phyloP scores from a whole-genome alignment of 2,329 filamentous ascomycete species.

The Microthyrium microscopicum region DNA sequence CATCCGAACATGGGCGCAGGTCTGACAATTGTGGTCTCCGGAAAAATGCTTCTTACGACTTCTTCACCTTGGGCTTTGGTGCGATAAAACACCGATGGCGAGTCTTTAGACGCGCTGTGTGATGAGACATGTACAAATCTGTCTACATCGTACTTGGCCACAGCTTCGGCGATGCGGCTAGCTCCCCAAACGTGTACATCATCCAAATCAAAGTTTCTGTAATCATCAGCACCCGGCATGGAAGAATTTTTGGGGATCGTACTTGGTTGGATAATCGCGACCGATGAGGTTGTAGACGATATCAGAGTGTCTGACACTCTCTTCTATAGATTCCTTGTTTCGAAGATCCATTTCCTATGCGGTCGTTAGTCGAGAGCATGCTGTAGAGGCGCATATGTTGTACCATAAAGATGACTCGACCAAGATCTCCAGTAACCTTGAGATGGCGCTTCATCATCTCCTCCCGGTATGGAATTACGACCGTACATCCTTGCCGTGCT shows the following conservation, averaged over 20 bases:
- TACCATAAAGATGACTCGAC: slow-evolving; percentile 74
- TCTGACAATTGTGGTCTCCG: slow-evolving; percentile 91
- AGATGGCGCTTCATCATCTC: slow-evolving; percentile 96
- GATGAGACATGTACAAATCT: slow-evolving; percentile 94
- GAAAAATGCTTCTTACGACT: slow-evolving; percentile 75
- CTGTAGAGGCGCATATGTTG: slow-evolving; percentile 11
- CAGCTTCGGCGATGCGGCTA: slow-evolving; percentile 81
- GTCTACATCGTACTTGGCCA: slow-evolving; percentile 95
- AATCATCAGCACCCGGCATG: not conserved
- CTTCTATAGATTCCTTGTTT: slow-evolving; percentile 91
- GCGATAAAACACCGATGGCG: slow-evolving; percentile 72
- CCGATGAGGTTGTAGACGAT: slow-evolving; percentile 95
- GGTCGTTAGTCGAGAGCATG: slow-evolving; percentile 8
- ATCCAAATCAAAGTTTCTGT: slow-evolving; percentile 77
- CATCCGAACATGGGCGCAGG: slow-evolving; percentile 89
- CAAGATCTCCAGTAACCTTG: slow-evolving; percentile 89
- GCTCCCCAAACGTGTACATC: slow-evolving; percentile 89
- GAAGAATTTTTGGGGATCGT: slow-evolving; percentile 17
- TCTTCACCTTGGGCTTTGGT: slow-evolving; percentile 81
- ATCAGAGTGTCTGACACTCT: slow-evolving; percentile 91
- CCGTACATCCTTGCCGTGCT: slow-evolving; percentile 89
- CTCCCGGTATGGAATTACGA: slow-evolving; percentile 85
- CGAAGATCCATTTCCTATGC: slow-evolving; percentile 76
- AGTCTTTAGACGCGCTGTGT: slow-evolving; percentile 70
- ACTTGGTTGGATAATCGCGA: slow-evolving; percentile 93